phyloP scores from a whole-genome alignment of 164 flowering plant species.

The Annona squamosa region DNA sequence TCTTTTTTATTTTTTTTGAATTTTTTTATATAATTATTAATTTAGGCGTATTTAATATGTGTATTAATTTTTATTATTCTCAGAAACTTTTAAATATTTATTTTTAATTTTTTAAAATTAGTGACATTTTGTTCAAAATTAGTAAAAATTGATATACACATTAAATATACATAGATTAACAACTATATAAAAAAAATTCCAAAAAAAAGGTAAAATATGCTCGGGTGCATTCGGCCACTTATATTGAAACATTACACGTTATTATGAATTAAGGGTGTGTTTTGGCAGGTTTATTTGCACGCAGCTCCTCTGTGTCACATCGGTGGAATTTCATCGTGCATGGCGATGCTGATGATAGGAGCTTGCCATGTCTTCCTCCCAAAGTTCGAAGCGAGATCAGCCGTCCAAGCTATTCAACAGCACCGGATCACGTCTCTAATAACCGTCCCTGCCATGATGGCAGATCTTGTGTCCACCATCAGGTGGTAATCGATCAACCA shows the following conservation, averaged over 20 bases:
- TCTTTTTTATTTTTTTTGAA: too few species aligned
- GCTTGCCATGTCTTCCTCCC: slow-evolving; percentile 74
- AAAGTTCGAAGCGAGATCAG: slow-evolving; percentile 60
- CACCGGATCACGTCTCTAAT: slow-evolving; percentile 67
- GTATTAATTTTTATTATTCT: too few species aligned
- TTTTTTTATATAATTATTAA: too few species aligned
- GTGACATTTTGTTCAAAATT: too few species aligned
- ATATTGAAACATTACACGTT: neutral
- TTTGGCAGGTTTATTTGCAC: slow-evolving; percentile 75
- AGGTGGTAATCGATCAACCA: slow-evolving; percentile 31
- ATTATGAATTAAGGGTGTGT: neutral
- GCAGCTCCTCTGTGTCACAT: slow-evolving; percentile 93
- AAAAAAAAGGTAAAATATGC: neutral
- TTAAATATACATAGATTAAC: too few species aligned
- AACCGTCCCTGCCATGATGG: slow-evolving; percentile 81
- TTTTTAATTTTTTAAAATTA: too few species aligned
- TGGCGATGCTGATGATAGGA: slow-evolving; percentile 83
- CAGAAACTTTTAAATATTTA: too few species aligned
- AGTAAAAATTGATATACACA: too few species aligned
- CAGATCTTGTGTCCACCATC: slow-evolving; percentile 50
- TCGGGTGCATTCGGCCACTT: neutral
- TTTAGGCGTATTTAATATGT: too few species aligned
- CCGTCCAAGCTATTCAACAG: slow-evolving; percentile 48
- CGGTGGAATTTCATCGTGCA: slow-evolving; percentile 91
- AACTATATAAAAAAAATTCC: too few species aligned